Base-by-base conservation (phyloP, 73 alveolate genomes). In the Paramecium tetraurelia region DNA sequence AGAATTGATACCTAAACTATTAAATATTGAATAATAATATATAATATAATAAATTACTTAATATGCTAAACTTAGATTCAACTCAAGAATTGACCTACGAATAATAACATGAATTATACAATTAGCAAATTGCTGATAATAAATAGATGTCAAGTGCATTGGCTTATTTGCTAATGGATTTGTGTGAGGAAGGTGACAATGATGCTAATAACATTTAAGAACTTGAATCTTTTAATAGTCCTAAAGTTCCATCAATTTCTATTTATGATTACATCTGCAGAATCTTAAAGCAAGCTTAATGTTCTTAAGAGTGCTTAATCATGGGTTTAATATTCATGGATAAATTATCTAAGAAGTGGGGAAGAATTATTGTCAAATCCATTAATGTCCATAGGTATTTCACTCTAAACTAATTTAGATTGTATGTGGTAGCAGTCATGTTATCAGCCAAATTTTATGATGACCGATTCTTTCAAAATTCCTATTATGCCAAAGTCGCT, bases 401-500 rank as follows among this genome's bases (percentile, higher is more conserved):
- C 14, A 85, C 92, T 7, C 94, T 27, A 14, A 8, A 35, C 5
- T 71, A 31, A 31, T 11, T 18, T 53, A 75, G 90, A 20, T 12
- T 80, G 14, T 80, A 80, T 80, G 90, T 80, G 6, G 57, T 80
- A 16, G 40, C 97, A n/a, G 86, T 95, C 41, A 85, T 95, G 70
- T 92, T 88, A 8, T 85, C 97, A 21, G 93, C 95, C 27, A 96
- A 96, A 94, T 94, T 86, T 53, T 50, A 85, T 85, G 98, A 95
- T 71, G 99, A 96, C 48, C 89, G 92, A 63, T 89, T 59, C 88
- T 93, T 84, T 69, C 59, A 93, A 53, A 86, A 94, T 75, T 33
- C 83, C 8, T 96, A 36, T 85, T 96, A 95, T 88, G 96, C 97
- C 3, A 94, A 92, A 80, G 92, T 96, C 8, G 98, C 97, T 41